These are phyloP conservation scores for Mycena filopes DNA, from an alignment of 768 basidiomycete species.

Conservation along the genomic window DNA sequence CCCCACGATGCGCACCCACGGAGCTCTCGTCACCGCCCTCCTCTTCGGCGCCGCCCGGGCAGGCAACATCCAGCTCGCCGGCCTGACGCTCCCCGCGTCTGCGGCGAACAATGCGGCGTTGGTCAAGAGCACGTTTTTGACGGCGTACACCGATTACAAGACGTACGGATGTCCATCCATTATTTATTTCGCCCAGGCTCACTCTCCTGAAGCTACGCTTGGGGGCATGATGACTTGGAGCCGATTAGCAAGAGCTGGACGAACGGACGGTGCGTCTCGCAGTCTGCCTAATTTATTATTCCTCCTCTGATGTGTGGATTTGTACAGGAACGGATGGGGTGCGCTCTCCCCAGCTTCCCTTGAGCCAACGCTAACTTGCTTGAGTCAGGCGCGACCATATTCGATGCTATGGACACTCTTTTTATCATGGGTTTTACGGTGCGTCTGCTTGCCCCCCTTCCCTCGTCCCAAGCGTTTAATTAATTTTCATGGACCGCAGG, in stretches of 20 bases:
- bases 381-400: conserved; percentile 22
- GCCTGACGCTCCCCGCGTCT: conserved; percentile 22
- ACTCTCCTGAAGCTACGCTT: conserved; percentile 14
- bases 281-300: background rate
- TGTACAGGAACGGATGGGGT: conserved; percentile 27
- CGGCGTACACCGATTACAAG: conserved; percentile 25
- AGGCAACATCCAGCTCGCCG: conserved; percentile 24
- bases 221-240: conserved; percentile 28
- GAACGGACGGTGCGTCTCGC: conserved; percentile 15
- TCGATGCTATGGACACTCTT: conserved; percentile 20
- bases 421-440: conserved; percentile 21
- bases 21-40: conserved; percentile 8
- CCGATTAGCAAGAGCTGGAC: conserved; percentile 27
- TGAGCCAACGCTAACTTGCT: background rate
- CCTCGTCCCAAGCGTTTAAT: background rate
- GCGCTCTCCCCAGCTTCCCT: background rate
- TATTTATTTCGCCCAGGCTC: background rate
- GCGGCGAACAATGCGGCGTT: conserved; percentile 24
- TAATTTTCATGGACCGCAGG: conserved; percentile 9
- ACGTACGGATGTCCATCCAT: conserved; percentile 5
- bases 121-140: conserved; percentile 25
- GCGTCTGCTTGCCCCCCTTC: background rate
- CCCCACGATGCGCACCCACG: conserved; percentile 14
- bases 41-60: conserved; percentile 9
- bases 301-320: background rate